These are phyloP conservation scores for Sedum album DNA, from an alignment of 164 flowering plant species.

Conservation along the genomic window DNA sequence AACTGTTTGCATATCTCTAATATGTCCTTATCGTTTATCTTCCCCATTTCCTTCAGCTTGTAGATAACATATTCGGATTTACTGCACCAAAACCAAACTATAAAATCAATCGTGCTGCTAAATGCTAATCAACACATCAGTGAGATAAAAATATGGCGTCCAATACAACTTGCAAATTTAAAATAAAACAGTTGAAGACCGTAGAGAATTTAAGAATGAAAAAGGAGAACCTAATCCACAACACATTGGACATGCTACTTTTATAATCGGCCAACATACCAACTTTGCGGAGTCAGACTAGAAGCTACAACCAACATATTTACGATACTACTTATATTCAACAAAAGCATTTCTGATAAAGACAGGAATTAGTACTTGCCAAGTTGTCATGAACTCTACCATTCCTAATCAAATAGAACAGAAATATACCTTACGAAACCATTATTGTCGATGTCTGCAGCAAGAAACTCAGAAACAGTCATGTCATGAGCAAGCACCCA, in stretches of 20 bases:
- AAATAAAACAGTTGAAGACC: background rate
- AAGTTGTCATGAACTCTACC: background rate
- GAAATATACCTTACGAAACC: constrained; percentile 74
- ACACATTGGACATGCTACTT: background rate
- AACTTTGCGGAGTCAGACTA: background rate
- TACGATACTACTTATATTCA: background rate
- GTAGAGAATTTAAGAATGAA: background rate
- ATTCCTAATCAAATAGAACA: background rate
- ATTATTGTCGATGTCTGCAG: constrained; percentile 88
- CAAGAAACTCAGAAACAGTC: constrained; percentile 85
- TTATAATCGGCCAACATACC: background rate
- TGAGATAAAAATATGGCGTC: background rate
- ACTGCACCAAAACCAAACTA: constrained; percentile 26
- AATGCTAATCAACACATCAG: background rate
- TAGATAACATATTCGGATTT: constrained; percentile 75
- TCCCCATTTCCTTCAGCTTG: constrained; percentile 81
- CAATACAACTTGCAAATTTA: background rate
- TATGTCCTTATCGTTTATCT: constrained; percentile 54
- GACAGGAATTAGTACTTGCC: background rate
- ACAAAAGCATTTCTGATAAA: background rate
- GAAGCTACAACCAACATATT: background rate
- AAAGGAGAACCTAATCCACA: background rate
- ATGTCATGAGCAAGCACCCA: constrained; percentile 81
- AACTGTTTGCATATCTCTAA: constrained; percentile 51
- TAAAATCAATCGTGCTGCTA: background rate